These are phyloP conservation scores for Neonectria punicea DNA, from an alignment of 2,329 filamentous ascomycete genomes.

Conservation along the genomic window DNA sequence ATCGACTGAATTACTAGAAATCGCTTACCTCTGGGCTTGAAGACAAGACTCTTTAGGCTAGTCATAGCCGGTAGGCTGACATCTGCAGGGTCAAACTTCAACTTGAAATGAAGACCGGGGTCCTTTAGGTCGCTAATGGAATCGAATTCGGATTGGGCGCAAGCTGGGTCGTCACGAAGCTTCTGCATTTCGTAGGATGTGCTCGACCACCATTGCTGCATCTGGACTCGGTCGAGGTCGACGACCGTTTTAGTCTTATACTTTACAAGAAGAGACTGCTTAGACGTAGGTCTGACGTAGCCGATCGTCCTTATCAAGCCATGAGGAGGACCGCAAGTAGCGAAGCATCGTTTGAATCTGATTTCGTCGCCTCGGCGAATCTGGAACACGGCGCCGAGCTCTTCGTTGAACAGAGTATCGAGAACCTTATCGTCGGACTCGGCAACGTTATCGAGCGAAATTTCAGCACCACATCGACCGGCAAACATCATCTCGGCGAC, in stretches of 20 bases:
- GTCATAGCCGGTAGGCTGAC: conserved; percentile 72
- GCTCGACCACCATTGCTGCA: conserved; percentile 89
- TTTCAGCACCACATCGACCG: conserved; percentile 86
- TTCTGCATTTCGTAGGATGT: conserved; percentile 94
- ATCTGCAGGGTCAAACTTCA: conserved; percentile 83
- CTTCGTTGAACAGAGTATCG: conserved; percentile 91
- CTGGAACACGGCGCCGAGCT: conserved; percentile 96
- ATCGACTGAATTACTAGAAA: conserved; percentile 11
- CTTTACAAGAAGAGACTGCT: conserved; percentile 81
- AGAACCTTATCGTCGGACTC: conserved; percentile 74
- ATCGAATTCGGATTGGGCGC: conserved; percentile 84
- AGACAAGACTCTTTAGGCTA: conserved; percentile 62
- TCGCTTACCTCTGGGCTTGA: conserved; percentile 59
- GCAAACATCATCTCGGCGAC: conserved; percentile 98
- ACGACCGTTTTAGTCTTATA: conserved; percentile 76
- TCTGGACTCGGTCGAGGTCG: conserved; percentile 73
- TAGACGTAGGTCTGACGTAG: conserved; percentile 72
- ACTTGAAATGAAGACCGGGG: conserved; percentile 85
- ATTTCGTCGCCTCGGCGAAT: conserved; percentile 85
- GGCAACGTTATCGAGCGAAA: conserved; percentile 81
- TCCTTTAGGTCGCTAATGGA: conserved; percentile 79
- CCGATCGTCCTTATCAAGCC: conserved; percentile 88
- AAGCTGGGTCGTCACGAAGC: conserved; percentile 86
- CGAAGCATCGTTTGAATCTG: conserved; percentile 89
- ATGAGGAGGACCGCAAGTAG: conserved; percentile 85